phyloP scores from a whole-genome alignment of 1,284 basidiomycete species.

The Puccinia coronata region DNA sequence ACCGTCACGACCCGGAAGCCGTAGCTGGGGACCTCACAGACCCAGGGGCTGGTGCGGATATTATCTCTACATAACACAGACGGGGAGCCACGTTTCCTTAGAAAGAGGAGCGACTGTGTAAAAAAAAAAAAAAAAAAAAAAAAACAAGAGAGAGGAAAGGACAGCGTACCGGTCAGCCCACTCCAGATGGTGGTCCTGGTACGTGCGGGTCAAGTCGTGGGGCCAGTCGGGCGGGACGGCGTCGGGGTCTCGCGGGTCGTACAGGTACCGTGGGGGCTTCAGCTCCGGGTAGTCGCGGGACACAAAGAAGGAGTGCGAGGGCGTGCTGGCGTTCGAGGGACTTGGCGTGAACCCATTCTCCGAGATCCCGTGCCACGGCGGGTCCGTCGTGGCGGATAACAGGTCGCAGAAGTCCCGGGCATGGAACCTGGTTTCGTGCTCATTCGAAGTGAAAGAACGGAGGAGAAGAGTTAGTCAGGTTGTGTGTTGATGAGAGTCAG shows the following conservation, averaged over 20 bases:
- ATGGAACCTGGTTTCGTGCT: conserved; percentile 43
- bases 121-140: not conserved
- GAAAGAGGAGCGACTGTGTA: not conserved
- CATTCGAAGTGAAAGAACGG: no score
- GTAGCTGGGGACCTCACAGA: conserved; percentile 44
- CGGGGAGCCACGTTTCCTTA: no score
- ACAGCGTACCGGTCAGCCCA: conserved; percentile 38
- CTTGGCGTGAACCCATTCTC: conserved; percentile 20
- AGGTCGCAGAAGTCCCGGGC: conserved; percentile 36
- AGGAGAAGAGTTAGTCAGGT: not conserved
- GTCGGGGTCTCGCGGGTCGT: not conserved
- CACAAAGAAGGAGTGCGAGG: conserved; percentile 25
- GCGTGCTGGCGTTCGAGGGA: not conserved
- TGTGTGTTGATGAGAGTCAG: not conserved
- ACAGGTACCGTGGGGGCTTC: conserved; percentile 3
- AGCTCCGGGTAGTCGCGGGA: not conserved
- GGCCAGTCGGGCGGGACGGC: conserved; percentile 34
- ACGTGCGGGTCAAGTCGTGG: not conserved
- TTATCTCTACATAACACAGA: conserved; percentile 6
- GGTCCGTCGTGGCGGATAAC: not conserved
- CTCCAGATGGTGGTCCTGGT: conserved; percentile 9
- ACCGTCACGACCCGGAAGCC: conserved; percentile 36
- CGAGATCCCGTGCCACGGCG: conserved; percentile 9
- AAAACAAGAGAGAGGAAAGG: not conserved
- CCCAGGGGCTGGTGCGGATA: conserved; percentile 44